Evolutionary conservation across 768 basidiomycete species (phyloP), one percentile per base, ranked within the genome.

Genomic region (Phallus indusiatus): DNA sequence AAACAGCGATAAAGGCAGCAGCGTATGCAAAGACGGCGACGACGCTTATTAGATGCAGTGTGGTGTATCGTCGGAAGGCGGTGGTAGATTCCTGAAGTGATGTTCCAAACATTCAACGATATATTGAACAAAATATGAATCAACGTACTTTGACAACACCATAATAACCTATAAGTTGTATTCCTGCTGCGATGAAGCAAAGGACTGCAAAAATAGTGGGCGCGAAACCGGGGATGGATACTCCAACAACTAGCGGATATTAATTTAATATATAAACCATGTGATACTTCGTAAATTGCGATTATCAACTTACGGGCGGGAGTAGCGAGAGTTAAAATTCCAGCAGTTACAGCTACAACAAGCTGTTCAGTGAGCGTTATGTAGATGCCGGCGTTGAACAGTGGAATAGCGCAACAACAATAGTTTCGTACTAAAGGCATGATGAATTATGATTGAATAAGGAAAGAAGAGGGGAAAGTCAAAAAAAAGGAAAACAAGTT

Each of bases 371-470:
- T 69, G 53, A 98, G 71, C 28, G 87, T 81, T 18, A 81, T 71
- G 65, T 96, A 97, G 55, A 97, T 89, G 34, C 96, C 96, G 61
- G 83, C 79, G 74, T 99, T 95, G 62, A 93, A 76, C 53, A 93
- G 73, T 9, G 94, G 94, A 60, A 97, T 86, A 48, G 94, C 94
- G 66, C 89, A 91, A 71, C 93, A 96, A 67, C 93, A 96, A 68
- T 93, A 94, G 53, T 91, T 85, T 74, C 90, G 81, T 54, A 54
- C 20, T 47, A 57, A 47, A 36, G 37, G 61, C 61, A 58, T 53
- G 57, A 28, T 54, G 14, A 16, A 54, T 36, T 20, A 20, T n/a
- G n/a, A n/a, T 24, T 28, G 35, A 54, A 14, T 9, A 42, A 51
- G 28, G 20, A 20, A 24, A 10, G 24, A 35, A 24, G 37, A 47